Conservation (phyloP, 345 rosid species). For the Brassica juncea region DNA sequence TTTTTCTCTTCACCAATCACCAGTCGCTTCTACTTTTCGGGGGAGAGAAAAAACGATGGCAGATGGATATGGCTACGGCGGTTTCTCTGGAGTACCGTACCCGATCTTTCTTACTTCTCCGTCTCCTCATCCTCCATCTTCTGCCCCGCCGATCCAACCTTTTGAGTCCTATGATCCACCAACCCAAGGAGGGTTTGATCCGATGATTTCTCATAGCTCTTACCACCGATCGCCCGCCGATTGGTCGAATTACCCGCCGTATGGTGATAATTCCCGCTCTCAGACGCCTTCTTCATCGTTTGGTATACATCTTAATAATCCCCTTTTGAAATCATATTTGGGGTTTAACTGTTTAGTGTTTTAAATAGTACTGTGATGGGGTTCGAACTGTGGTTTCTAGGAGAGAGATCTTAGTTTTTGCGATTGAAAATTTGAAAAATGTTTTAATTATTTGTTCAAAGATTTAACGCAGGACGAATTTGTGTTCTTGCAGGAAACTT, state of each 20-base stretch:
- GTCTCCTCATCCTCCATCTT: conserved; percentile 20
- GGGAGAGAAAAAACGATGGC: conserved; percentile 18
- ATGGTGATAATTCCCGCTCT: conserved; percentile 18
- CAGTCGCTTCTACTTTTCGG: conserved; percentile 17
- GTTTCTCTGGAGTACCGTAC: conserved; percentile 29
- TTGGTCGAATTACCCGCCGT: conserved; percentile 23
- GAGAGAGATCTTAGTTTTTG: neutral
- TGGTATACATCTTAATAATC: conserved; percentile 20
- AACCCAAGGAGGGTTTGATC: conserved; percentile 25
- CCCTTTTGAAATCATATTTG: neutral
- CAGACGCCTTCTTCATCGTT: conserved; percentile 31
- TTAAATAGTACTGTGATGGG: neutral
- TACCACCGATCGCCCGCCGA: conserved; percentile 30
- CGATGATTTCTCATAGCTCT: conserved; percentile 23
- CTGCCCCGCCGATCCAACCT: conserved; percentile 31
- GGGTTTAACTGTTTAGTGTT: conserved; percentile 3
- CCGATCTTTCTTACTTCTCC: conserved; percentile 28
- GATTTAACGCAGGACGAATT: neutral
- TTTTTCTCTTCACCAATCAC: conserved; percentile 9
- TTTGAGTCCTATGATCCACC: conserved; percentile 28
- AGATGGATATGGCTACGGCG: conserved; percentile 30
- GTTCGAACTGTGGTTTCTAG: neutral
- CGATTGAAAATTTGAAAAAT: neutral
- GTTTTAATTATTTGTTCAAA: neutral
- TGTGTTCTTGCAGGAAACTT: conserved; percentile 45